Base-by-base conservation (phyloP, 2,329 filamentous ascomycete genomes). In the Xylaria sp. region DNA sequence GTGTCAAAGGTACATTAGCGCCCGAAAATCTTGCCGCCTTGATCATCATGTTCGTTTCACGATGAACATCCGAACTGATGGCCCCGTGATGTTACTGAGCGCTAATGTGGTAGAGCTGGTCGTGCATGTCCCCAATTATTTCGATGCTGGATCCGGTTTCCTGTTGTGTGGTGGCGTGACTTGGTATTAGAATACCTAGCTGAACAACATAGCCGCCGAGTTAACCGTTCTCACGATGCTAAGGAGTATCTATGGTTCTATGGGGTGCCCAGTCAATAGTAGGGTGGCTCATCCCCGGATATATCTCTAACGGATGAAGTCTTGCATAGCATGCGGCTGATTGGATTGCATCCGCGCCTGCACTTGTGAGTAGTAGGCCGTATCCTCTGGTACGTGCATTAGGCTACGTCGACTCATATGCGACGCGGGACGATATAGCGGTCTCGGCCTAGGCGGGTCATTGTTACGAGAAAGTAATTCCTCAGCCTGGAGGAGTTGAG, bases 361-460 rank as follows among this genome's bases (percentile, higher is more conserved):
- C 58, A 40, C 44, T 28, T 49, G 59, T 56, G 51, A 44, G 58
- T 31, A 66, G 9, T 11, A 23, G n/a, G 36, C 36, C 54, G 20
- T 48, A 49, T 58, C 58, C 31, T 59, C 48, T 44, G 20, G 42
- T 59, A 46, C 31, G 48, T 65, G 58, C 60, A 38, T 67, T 65
- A 61, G 44, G 13, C 53, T 56, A 42, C 48, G 48, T 59, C 49
- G 40, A 53, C 51, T 49, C 40, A 28, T 33, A 68, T 61, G 61
- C 57, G 51, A 60, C 38, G 57, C 59, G 65, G 59, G 57, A 58
- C 36, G 54, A 36, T 62, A 36, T 59, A 56, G 31, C 28, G 65
- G 68, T 70, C 68, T 68, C 65, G 68, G 57, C 66, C 65, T 23
- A 48, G 49, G 60, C 61, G 57, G 66, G 53, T 46, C 44, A 10